A percentile compares a stretch with the other conserved stretches of the same genome.
Conservation (phyloP, 768 basidiomycete species). For the Amanita polypyramis region DNA sequence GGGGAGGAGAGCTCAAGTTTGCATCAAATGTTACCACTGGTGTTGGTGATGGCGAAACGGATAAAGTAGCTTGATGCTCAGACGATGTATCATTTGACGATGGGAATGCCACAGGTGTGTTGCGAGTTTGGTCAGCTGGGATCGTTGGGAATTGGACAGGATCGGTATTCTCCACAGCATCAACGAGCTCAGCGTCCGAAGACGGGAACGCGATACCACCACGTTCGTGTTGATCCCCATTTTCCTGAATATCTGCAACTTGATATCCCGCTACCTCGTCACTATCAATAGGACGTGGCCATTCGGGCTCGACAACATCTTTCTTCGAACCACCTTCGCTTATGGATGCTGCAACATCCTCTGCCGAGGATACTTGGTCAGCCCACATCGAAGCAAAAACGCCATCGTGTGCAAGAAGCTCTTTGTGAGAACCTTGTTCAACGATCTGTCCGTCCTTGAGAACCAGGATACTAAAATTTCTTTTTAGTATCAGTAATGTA, state of each 20-base stretch:
- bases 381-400: conserved; percentile 85
- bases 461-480: conserved; percentile 61
- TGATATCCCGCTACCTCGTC: conserved; percentile 1
- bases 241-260: conserved; percentile 5
- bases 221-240: neutral
- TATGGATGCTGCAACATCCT: conserved; percentile 32
- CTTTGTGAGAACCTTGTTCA: conserved; percentile 73
- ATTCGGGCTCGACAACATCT: conserved; percentile 27
- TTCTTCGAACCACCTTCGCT: conserved; percentile 23
- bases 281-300: conserved; percentile 6
- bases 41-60: conserved; percentile 7
- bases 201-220: conserved; percentile 22
- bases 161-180: conserved; percentile 2
- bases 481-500: conserved; percentile 1
- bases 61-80: neutral
- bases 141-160: conserved; percentile 6
- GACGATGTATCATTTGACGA: neutral
- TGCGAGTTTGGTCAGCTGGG: conserved; percentile 9
- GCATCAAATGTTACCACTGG: conserved; percentile 62
- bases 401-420: conserved; percentile 62
- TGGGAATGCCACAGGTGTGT: conserved; percentile 4
- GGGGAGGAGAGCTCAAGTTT: conserved; percentile 46
- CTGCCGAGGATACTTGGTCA: conserved; percentile 63
- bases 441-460: conserved; percentile 84
- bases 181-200: conserved; percentile 16